Conservation (phyloP, 345 rosid species). For the Linum trigynum region DNA sequence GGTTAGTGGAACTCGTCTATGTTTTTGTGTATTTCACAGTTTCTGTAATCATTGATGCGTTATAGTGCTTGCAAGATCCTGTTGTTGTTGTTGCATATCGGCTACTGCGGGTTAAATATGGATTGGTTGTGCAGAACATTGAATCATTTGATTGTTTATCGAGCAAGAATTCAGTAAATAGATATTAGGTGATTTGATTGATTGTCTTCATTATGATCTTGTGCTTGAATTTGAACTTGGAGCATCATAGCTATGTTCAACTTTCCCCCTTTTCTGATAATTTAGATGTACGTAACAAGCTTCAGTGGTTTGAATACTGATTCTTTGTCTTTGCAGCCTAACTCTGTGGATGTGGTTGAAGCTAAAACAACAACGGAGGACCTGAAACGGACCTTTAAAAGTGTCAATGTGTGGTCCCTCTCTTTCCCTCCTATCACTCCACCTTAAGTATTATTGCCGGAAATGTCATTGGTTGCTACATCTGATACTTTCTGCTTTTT, state of each 20-base stretch:
- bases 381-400: constrained; percentile 35
- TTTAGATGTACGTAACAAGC: neutral
- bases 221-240: neutral
- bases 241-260: neutral
- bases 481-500: constrained; percentile 10
- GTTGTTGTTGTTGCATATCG: too few relatives aligned
- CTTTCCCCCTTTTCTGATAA: neutral
- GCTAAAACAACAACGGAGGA: constrained; percentile 30
- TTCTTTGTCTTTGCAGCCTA: constrained; percentile 28
- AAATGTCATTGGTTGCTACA: neutral
- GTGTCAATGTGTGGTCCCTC: constrained; percentile 35
- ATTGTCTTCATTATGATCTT: too few relatives aligned
- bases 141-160: too few relatives aligned
- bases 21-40: neutral
- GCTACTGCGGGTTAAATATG: too few relatives aligned
- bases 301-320: neutral
- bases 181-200: too few relatives aligned
- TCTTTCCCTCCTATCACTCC: neutral
- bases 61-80: too few relatives aligned
- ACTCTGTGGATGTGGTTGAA: constrained; percentile 24
- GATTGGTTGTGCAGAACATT: too few relatives aligned
- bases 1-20: constrained; percentile 28
- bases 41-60: too few relatives aligned
- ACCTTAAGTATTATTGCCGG: neutral
- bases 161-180: too few relatives aligned